Evolutionary conservation across 176 grass and related monocot species (phyloP).

Genomic region (Secale cereale): DNA sequence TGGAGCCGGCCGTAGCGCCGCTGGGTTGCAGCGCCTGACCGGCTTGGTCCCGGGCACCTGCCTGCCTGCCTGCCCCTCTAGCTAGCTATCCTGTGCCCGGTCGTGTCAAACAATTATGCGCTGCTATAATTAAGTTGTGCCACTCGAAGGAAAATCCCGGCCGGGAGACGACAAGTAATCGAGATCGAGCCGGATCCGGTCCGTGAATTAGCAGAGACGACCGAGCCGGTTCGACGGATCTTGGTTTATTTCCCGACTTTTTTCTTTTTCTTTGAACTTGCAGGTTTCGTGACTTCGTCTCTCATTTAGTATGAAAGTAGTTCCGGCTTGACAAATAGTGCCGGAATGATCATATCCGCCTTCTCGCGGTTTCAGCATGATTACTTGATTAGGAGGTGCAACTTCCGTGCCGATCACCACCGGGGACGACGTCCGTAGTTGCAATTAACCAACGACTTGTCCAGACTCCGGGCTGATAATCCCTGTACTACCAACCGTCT

Average conservation of each 20-base stretch:
- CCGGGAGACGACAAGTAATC: not conserved
- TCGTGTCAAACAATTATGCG: not conserved
- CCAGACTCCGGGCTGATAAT: not conserved
- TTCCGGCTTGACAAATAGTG: not conserved
- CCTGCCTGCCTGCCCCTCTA: no score
- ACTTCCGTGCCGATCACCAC: not conserved
- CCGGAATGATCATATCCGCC: not conserved
- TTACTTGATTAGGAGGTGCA: not conserved
- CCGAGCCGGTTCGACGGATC: constrained; percentile 12
- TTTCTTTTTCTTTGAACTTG: not conserved
- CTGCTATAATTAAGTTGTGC: not conserved
- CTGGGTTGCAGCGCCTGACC: constrained; percentile 9
- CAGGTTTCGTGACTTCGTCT: not conserved
- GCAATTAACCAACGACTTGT: not conserved
- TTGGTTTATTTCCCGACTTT: not conserved
- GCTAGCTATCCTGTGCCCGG: not conserved
- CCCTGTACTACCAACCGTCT: constrained; percentile 3
- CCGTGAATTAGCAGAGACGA: not conserved
- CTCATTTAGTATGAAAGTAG: not conserved
- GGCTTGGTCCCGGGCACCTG: not conserved
- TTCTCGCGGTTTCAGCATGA: not conserved
- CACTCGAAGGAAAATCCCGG: not conserved
- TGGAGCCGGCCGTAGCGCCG: not conserved
- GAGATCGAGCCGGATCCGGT: not conserved
- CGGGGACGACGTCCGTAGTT: not conserved